Conservation (phyloP, 2,329 filamentous ascomycete genomes). For the Raffaelea arxii region DNA sequence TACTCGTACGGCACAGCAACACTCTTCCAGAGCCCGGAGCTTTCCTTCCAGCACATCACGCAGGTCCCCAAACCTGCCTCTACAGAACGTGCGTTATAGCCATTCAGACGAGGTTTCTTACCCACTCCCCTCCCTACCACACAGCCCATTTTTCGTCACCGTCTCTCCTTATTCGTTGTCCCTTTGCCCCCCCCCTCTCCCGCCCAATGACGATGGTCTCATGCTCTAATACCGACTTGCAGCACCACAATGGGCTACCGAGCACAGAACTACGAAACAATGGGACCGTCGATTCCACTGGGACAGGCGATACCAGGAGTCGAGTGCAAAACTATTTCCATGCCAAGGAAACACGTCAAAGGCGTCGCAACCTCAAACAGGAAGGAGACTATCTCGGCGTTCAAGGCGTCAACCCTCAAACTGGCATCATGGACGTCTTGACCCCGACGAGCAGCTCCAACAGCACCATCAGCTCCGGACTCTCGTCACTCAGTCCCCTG, state of each 20-base stretch:
- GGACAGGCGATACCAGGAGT: neutral
- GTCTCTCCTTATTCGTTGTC: no score
- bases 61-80: neutral
- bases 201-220: no score
- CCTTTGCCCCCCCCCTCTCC: no score
- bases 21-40: no score
- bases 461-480: slow-evolving; percentile 16
- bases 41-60: neutral
- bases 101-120: no score
- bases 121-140: no score
- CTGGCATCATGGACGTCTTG: slow-evolving; percentile 41
- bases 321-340: slow-evolving; percentile 17
- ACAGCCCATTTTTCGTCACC: no score
- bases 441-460: slow-evolving; percentile 39
- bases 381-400: slow-evolving; percentile 51
- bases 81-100: neutral
- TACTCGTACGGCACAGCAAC: no score
- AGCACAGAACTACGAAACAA: neutral
- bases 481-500: slow-evolving; percentile 19
- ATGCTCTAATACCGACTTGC: neutral
- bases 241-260: neutral
- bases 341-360: slow-evolving; percentile 25
- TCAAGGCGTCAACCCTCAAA: slow-evolving; percentile 47
- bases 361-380: slow-evolving; percentile 37
- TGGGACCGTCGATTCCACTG: neutral